Evolutionary conservation across 352 stramenopile genomes (phyloP), one percentile per base, ranked within the genome.

Genomic region (Peronospora destructor): DNA sequence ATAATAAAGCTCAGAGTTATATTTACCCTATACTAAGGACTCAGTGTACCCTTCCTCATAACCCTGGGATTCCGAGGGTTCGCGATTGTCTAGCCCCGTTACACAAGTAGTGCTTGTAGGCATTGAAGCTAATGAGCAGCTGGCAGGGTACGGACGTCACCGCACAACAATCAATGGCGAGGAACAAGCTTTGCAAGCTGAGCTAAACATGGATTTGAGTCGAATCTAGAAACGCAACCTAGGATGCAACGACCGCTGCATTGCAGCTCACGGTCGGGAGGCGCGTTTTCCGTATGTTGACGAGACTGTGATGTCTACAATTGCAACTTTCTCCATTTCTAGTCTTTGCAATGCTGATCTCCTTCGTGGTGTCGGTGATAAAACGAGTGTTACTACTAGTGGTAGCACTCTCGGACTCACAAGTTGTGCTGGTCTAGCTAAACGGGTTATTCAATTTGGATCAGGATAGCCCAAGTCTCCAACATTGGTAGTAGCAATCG

Each of bases 201-300:
- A 98, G 69, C 56, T 98, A 11, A 40, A 73, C 49, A 80, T 84
- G 61, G 94, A 98, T 60, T 67, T 96, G 30, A 51, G 46, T 34
- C 80, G 94, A 28, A 83, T 98, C 23, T 98, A 91, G 92, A 92
- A 86, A 48, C 87, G 95, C 7, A 99, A 98, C 58, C n/a, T 98
- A 21, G 96, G 95, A 13, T 76, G 96, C 9, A 95, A 99, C 62
- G 96, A 99, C 66, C 80, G 96, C 30, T 90, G 86, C n/a, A n/a
- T n/a, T n/a, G n/a, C n/a, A n/a, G n/a, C n/a, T n/a, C n/a, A n/a
- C n/a, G n/a, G n/a, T n/a, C n/a, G n/a, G n/a, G n/a, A n/a, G n/a
- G n/a, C n/a, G n/a, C n/a, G n/a, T n/a, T n/a, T n/a, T n/a, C n/a
- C n/a, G n/a, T n/a, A n/a, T n/a, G n/a, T n/a, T n/a, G n/a, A n/a